These are phyloP conservation scores for Podospora tetraspora DNA, from an alignment of 495 filamentous ascomycete genomes.

Conservation along the genomic window DNA sequence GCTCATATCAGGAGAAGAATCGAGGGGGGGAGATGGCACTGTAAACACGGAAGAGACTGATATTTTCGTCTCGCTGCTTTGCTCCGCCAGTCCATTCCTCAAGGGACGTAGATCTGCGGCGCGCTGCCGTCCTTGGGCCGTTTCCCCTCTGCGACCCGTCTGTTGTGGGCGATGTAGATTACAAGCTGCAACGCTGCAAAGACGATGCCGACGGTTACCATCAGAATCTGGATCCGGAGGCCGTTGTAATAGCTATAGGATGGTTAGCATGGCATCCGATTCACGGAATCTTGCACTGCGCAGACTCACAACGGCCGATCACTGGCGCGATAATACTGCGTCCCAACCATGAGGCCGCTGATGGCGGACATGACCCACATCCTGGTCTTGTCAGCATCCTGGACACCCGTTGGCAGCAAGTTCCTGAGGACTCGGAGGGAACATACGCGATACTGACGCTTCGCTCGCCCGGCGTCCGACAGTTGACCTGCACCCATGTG, in stretches of 20 bases:
- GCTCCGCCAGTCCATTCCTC: not conserved
- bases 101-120: not conserved
- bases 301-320: not conserved
- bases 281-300: not conserved
- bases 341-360: not conserved
- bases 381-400: not conserved
- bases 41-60: not conserved
- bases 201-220: constrained; percentile 23
- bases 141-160: not conserved
- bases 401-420: not conserved
- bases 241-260: constrained; percentile 20
- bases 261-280: not conserved
- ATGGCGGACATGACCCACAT: not conserved
- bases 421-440: not conserved
- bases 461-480: constrained; percentile 41
- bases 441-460: constrained; percentile 48
- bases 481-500: constrained; percentile 48
- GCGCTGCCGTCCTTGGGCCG: not conserved
- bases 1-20: not conserved
- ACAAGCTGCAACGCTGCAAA: constrained; percentile 23
- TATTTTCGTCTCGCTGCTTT: not conserved
- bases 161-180: constrained; percentile 17
- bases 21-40: not conserved
- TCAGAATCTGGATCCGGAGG: constrained; percentile 23
- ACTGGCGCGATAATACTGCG: not conserved